phyloP scores from a whole-genome alignment of 1,139 yeast species.

The Yamadazyma trypodendri region DNA sequence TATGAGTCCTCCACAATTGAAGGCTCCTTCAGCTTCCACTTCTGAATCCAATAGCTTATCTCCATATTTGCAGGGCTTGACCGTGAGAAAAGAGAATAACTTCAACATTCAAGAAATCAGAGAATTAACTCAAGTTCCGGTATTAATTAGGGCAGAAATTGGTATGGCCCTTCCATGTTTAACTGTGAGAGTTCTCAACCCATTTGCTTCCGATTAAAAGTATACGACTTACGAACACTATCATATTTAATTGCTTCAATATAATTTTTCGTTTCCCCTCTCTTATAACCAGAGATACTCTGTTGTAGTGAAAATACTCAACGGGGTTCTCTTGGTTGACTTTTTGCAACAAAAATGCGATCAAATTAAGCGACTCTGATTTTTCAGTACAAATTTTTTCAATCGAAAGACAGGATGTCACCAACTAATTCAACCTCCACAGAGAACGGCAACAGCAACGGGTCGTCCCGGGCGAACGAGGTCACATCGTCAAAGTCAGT shows the following conservation, averaged over 20 bases:
- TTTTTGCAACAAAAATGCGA: background rate
- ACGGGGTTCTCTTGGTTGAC: no score
- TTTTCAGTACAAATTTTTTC: background rate
- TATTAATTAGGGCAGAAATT: slow-evolving; percentile 83
- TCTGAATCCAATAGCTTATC: slow-evolving; percentile 36
- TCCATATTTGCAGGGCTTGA: slow-evolving; percentile 56
- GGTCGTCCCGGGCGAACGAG: background rate
- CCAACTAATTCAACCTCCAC: background rate
- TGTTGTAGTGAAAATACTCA: background rate
- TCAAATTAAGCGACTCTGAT: slow-evolving; percentile 1
- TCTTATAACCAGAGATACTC: no score
- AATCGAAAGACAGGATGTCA: background rate
- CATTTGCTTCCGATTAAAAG: slow-evolving; percentile 45
- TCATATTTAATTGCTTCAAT: background rate
- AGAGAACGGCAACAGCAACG: background rate
- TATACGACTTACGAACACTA: slow-evolving; percentile 8
- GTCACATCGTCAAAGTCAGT: slow-evolving; percentile 21
- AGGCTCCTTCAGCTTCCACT: slow-evolving; percentile 38
- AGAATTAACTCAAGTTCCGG: slow-evolving; percentile 78
- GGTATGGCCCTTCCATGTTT: slow-evolving; percentile 96
- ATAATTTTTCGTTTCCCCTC: no score
- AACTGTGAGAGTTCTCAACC: slow-evolving; percentile 91
- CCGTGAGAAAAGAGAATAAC: slow-evolving; percentile 61
- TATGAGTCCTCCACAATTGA: slow-evolving; percentile 52
- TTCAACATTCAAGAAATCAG: slow-evolving; percentile 74